Conservation (phyloP, 2,329 filamentous ascomycete species). For the Ophiostoma sp. region DNA sequence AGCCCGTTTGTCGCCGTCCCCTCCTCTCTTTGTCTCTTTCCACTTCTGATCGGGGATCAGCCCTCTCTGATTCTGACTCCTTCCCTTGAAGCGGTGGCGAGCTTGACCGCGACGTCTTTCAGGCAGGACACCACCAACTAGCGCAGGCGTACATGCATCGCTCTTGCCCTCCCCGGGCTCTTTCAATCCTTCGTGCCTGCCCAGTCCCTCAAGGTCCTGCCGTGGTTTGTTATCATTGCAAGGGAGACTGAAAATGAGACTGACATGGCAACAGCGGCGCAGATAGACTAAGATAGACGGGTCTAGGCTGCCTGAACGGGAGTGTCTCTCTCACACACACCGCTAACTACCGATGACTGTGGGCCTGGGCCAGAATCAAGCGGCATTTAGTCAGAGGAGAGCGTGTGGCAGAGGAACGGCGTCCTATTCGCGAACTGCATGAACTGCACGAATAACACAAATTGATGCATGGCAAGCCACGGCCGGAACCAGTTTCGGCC, state of each 20-base stretch:
- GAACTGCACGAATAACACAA: background rate
- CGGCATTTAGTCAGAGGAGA: constrained; percentile 17
- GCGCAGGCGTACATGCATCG: background rate
- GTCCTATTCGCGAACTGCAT: constrained; percentile 16
- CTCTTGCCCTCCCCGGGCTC: background rate
- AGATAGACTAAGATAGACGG: background rate
- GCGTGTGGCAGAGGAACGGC: constrained; percentile 19
- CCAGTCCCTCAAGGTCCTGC: background rate
- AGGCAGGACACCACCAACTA: background rate
- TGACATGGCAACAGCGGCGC: background rate
- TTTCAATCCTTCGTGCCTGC: background rate
- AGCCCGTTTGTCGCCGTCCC: background rate
- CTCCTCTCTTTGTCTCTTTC: background rate
- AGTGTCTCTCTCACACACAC: background rate
- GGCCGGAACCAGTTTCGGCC: background rate
- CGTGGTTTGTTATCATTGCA: background rate
- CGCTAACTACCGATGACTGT: constrained; percentile 17
- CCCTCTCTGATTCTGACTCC: background rate
- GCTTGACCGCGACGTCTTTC: background rate
- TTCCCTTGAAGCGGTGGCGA: constrained; percentile 1
- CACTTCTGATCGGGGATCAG: background rate
- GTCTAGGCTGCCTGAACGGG: background rate
- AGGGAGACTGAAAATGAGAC: background rate
- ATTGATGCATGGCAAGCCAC: background rate
- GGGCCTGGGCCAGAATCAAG: background rate